A percentile compares a stretch with the other conserved stretches of the same genome.
phyloP scores from a whole-genome alignment of 2,329 filamentous ascomycete genomes.

The Plenodomus tracheiphilus region DNA sequence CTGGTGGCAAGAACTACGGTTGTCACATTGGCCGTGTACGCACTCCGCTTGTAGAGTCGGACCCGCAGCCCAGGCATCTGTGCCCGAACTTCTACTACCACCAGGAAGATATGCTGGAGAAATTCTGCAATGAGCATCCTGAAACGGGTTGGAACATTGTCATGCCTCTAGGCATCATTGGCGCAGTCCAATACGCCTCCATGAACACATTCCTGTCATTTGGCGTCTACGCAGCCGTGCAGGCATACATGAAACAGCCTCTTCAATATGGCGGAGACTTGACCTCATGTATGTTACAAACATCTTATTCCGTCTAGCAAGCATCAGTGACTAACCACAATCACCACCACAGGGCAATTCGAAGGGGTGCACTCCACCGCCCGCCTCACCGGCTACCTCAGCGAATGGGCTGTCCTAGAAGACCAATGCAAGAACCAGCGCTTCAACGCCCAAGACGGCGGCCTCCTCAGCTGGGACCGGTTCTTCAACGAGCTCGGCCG shows the following conservation, averaged over 20 bases:
- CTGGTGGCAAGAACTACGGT: slow-evolving; percentile 16
- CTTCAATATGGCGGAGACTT: slow-evolving; percentile 6
- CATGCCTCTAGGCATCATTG: slow-evolving; percentile 8
- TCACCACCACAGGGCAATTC: slow-evolving; percentile 3
- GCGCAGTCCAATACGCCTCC: slow-evolving; percentile 6
- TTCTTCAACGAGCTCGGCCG: slow-evolving; percentile 15
- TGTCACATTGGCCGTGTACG: slow-evolving; percentile 13
- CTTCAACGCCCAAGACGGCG: slow-evolving; percentile 10
- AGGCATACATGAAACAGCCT: slow-evolving; percentile 12
- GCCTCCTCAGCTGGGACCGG: slow-evolving; percentile 5
- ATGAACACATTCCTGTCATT: slow-evolving; percentile 13
- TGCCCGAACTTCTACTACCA: slow-evolving; percentile 17
- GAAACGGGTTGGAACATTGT: slow-evolving; percentile 14
- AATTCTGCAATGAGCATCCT: slow-evolving; percentile 5
- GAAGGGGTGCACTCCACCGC: slow-evolving; percentile 11
- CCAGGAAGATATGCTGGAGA: slow-evolving; percentile 12
- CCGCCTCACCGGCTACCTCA: slow-evolving; percentile 13
- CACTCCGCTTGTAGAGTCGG: slow-evolving; percentile 12
- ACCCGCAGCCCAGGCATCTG: slow-evolving; percentile 17
- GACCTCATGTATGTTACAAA: neutral
- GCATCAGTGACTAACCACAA: too few relatives aligned
- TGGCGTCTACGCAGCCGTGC: slow-evolving; percentile 11
- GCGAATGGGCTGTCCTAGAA: slow-evolving; percentile 15
- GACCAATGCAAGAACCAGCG: slow-evolving; percentile 10
- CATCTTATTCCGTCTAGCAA: too few relatives aligned